Evolutionary conservation across 306 rosid species (phyloP), one percentile per base, ranked within the genome.

Genomic region (Lathyrus oleraceus): DNA sequence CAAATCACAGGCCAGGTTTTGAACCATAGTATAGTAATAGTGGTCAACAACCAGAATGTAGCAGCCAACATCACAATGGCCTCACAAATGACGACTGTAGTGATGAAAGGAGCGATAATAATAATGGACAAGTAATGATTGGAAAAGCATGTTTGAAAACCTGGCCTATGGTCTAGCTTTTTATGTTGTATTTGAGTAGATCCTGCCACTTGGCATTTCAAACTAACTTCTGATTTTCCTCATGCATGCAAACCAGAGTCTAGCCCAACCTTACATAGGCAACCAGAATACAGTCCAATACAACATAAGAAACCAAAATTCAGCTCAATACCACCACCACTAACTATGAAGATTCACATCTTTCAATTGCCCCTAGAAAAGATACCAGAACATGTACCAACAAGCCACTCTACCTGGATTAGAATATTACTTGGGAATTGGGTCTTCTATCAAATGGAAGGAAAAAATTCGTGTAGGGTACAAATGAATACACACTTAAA

Each of bases 1-100:
- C 96, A 20, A 89, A 73, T 64, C 90, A 86, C 38, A 88, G 85
- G 76, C 94, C 66, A 81, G 81, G 78, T 3, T 85, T 61, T 72
- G 91, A 89, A 42, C 62, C 78, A 32, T 32, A 6, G 38, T 43
- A 12, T 12, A 43, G 7, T 43, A 43, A 13, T 43, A 52, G 65
- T 27, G 57, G 10, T 59, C 13, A 27, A 14, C 43, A 76, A 47
- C 76, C 62, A 61, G 75, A 77, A 42, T 57, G 39, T 6, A 14
- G 39, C 39, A 8, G 23, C 57, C 13, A 49, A 17, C 81, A 68
- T 5, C 25, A 63, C 17, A 74, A 52, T 70, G 71, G 64, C 75
- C 20, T 70, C 5, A 49, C 45, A 59, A 77, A 64, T 32, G 79
- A 82, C 58, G 82, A 82, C 65, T 82, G 80, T 60, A 70, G 49